These are phyloP conservation scores for Phanerodontia chrysosporium DNA, from an alignment of 768 basidiomycete genomes.

Conservation along the genomic window DNA sequence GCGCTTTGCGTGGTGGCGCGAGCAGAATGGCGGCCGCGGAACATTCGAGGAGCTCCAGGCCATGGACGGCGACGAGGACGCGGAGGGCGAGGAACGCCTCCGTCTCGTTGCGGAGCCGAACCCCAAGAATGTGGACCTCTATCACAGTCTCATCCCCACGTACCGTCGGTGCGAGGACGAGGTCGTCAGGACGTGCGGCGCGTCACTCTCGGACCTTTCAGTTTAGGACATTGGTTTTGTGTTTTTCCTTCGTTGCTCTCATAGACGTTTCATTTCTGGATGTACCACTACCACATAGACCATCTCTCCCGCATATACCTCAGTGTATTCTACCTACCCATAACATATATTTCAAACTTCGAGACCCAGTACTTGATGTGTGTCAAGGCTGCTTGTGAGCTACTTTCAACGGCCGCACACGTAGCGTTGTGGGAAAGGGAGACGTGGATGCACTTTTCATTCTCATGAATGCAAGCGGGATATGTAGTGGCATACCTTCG, in stretches of 20 bases:
- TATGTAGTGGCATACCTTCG: too few species aligned
- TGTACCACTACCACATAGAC: not conserved
- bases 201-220: not conserved
- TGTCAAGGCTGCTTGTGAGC: too few species aligned
- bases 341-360: not conserved
- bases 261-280: not conserved
- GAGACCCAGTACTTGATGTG: not conserved
- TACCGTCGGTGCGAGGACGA: conserved; percentile 57
- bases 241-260: not conserved
- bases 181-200: conserved; percentile 31
- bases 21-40: conserved; percentile 35
- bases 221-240: not conserved
- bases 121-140: conserved; percentile 40
- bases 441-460: too few species aligned
- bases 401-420: too few species aligned
- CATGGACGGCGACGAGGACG: conserved; percentile 44
- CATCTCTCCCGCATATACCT: not conserved
- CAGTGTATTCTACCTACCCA: not conserved
- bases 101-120: conserved; percentile 60
- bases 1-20: conserved; percentile 66
- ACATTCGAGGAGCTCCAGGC: conserved; percentile 63
- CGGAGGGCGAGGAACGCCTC: conserved; percentile 42
- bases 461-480: too few species aligned
- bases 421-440: too few species aligned
- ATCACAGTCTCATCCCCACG: conserved; percentile 46